Percentiles rank a stretch among this genome's conserved stretches.
These are phyloP conservation scores for Globisporangium solare DNA, from an alignment of 352 stramenopile species.

Conservation along the genomic window DNA sequence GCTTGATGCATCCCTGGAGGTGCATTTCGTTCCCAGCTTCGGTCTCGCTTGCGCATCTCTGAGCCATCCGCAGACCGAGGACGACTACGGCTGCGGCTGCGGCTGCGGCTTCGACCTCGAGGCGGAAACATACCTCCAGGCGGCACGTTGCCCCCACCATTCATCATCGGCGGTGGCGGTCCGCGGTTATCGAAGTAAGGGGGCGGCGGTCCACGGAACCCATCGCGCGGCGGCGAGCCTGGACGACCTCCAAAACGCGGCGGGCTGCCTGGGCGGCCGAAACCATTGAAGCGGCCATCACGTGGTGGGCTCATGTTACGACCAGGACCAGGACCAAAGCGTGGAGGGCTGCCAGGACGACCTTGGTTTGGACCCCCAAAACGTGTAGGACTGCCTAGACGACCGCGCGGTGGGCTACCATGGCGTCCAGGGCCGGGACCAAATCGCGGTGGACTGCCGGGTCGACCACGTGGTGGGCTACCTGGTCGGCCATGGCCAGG, in stretches of 20 bases:
- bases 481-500: neutral
- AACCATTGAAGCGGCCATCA: too few relatives aligned
- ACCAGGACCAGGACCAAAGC: slow-evolving; percentile 1
- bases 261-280: slow-evolving; percentile 10
- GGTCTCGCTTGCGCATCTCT: slow-evolving; percentile 12
- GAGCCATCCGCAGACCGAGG: slow-evolving; percentile 2
- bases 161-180: slow-evolving; percentile 24
- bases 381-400: slow-evolving; percentile 10
- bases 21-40: slow-evolving; percentile 16
- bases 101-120: slow-evolving; percentile 24
- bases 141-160: slow-evolving; percentile 7
- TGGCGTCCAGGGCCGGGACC: neutral
- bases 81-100: slow-evolving; percentile 27
- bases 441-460: too few relatives aligned
- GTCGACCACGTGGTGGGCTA: slow-evolving; percentile 5
- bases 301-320: neutral
- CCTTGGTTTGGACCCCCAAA: slow-evolving; percentile 4
- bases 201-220: slow-evolving; percentile 16
- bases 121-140: slow-evolving; percentile 13
- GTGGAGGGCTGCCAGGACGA: slow-evolving; percentile 2
- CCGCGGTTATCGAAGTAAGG: slow-evolving; percentile 30
- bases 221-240: slow-evolving; percentile 21
- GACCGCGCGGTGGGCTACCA: neutral
- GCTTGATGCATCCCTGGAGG: slow-evolving; percentile 6
- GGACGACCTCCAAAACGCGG: slow-evolving; percentile 1